Evolutionary conservation across 257 asterid genomes (phyloP), one percentile per base, ranked within the genome.

Genomic region (Orobanche coerulescens): DNA sequence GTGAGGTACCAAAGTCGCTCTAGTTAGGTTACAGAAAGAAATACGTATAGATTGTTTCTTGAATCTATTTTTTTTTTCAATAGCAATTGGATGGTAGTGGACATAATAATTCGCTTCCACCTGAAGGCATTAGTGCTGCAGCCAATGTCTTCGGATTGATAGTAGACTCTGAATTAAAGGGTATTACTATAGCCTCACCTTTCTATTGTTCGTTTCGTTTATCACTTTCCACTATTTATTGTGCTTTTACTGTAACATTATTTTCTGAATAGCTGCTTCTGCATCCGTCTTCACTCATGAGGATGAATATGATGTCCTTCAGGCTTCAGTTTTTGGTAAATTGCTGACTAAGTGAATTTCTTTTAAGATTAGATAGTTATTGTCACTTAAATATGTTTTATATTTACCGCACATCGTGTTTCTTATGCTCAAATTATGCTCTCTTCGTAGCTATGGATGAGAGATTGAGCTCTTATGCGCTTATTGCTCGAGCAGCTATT

Each of bases 401-500:
- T 39, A 28, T 47, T 59, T 36, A 31, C 31, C 37, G 40, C 22
- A 18, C 49, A 14, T 25, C 62, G 57, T 65, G 43, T 63, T 69
- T 66, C 24, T 44, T 46, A 23, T 71, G 65, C 65, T 68, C 60
- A 48, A 39, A 51, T 59, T 59, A 48, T 69, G 37, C 52, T 72
- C 23, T 62, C 62, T 72, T 76, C 78, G 72, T 75, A 91, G 98
- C 95, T 49, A 88, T 88, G 98, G 98, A 92, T 75, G 98, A 92
- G 85, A 75, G 98, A 74, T 69, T 92, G 77, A 84, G 89, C 78
- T 79, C 94, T 31, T 92, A 92, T 84, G 98, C 95, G 63, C 95
- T 92, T 66, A 86, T 92, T 78, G 98, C 95, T 78, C 91, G 98
- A 71, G 87, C 94, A 71, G 91, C 98, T 73, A 68, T 80, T 40